Base-by-base conservation (phyloP, 1,284 basidiomycete species). In the Cutaneotrichosporon arboriforme region DNA sequence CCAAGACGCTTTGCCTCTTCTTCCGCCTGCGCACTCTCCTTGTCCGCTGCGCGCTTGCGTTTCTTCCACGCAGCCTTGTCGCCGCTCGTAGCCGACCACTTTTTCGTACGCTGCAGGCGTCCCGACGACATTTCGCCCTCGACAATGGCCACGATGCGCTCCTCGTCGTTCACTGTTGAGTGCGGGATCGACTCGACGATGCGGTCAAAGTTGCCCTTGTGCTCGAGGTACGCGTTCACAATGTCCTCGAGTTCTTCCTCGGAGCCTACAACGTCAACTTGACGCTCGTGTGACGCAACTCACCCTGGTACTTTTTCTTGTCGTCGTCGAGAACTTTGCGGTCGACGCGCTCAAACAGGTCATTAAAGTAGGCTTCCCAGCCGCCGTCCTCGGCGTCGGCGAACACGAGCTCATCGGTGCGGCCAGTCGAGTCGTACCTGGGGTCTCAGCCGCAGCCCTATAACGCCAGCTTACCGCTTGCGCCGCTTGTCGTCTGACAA, bases 351-450 rank as follows among this genome's bases (percentile, higher is more conserved):
- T 93, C 86, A 61, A 90, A 96, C 63, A 96, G 75, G 52, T 86
- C 85, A 67, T 86, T 84, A 66, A 96, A 97, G 76, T 97, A 97
- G 15, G 86, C 81, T 62, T 90, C 88, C 92, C 92, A 97, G 4
- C 90, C 89, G 55, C 83, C 86, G 61, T 88, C 88, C 5, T 82
- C 88, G n/a, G 81, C 81, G 45, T 84, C 85, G n/a, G 58, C 65
- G 52, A 77, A 75, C 52, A 85, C 79, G 12, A 81, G 81, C 66
- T 94, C 90, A 61, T 85, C 84, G 4, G 91, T 93, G 60, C 81
- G 81, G 13, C 92, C 92, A 1, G 87, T 91, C 51, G 77, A 77
- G 64, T 94, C 90, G 65, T 93, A 94, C 36, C 71, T 75, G 38
- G n/a, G n/a, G 1, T 10, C 23, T 54, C 52, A 54, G 46, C 46